These are phyloP conservation scores for Pezicula radicicola DNA, from an alignment of 2,329 filamentous ascomycete species.

Conservation along the genomic window DNA sequence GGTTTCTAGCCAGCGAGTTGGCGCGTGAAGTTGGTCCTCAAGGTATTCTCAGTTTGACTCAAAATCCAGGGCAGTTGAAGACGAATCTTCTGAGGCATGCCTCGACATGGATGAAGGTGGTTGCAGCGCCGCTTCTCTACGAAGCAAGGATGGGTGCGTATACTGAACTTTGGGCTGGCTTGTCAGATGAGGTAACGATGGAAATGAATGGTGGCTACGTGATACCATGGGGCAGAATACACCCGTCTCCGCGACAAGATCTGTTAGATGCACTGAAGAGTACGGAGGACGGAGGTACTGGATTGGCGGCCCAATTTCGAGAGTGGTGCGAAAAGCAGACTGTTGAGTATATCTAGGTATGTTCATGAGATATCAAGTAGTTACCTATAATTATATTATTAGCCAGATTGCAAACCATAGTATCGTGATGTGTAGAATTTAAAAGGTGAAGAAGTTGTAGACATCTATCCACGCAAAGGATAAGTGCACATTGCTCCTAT, in stretches of 20 bases:
- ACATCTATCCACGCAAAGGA: too few species aligned
- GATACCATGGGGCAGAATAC: slow-evolving; percentile 16
- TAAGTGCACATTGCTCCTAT: too few species aligned
- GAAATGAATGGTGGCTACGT: background rate
- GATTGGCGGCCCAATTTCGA: background rate
- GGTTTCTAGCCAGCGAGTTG: slow-evolving; percentile 13
- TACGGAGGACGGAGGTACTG: slow-evolving; percentile 3
- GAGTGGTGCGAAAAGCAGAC: slow-evolving; percentile 7
- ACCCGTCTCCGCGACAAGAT: slow-evolving; percentile 27
- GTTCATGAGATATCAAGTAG: too few species aligned
- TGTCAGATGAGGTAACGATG: background rate
- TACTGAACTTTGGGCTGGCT: slow-evolving; percentile 6
- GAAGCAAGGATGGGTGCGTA: slow-evolving; percentile 3
- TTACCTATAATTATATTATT: too few species aligned
- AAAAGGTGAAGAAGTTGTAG: too few species aligned
- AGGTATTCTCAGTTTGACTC: slow-evolving; percentile 11
- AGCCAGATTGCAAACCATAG: too few species aligned
- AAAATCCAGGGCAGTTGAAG: slow-evolving; percentile 14
- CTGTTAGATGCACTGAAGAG: slow-evolving; percentile 14
- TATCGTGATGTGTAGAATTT: too few species aligned
- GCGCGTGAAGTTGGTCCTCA: slow-evolving; percentile 1
- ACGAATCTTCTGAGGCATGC: slow-evolving; percentile 8
- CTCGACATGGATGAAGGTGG: background rate
- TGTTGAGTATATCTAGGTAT: background rate
- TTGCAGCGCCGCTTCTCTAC: background rate